Conservation (phyloP, 345 rosid genomes). For the Eucalyptus guilfoylei region DNA sequence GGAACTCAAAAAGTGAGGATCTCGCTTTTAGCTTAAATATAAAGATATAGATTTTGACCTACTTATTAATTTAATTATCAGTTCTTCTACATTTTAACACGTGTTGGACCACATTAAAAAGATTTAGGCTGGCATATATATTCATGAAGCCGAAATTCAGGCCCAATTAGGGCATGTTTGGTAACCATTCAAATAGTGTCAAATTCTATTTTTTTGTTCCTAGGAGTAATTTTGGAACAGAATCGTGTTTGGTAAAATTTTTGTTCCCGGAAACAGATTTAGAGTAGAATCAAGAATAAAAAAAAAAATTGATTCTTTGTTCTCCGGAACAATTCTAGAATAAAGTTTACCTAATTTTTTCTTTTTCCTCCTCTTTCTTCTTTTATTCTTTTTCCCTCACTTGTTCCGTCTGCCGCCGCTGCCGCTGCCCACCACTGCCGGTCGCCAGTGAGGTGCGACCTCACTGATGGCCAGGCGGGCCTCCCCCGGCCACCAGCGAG, state of each 20-base stretch:
- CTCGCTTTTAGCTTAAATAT: not conserved
- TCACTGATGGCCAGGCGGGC: rapidly evolving
- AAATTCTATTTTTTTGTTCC: no score
- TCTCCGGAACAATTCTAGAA: no score
- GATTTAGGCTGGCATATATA: not conserved
- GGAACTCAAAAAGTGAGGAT: not conserved
- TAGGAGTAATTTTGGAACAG: rapidly evolving
- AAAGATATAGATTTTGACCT: not conserved
- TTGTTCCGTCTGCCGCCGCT: no score
- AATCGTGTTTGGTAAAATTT: no score
- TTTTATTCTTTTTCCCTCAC: no score
- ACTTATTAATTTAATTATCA: not conserved
- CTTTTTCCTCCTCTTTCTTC: no score
- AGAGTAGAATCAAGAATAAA: no score
- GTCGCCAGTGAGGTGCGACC: no score
- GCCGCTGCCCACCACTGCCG: rapidly evolving
- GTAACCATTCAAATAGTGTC: no score
- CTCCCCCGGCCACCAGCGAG: no score
- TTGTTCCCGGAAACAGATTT: rapidly evolving
- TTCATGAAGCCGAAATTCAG: not conserved
- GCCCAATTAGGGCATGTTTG: rapidly evolving
- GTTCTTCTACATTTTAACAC: not conserved
- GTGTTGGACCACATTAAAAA: not conserved
- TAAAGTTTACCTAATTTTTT: no score
- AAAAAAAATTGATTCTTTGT: no score